These are phyloP conservation scores for Vinca major DNA, from an alignment of 305 asterid species.

Conservation along the genomic window DNA sequence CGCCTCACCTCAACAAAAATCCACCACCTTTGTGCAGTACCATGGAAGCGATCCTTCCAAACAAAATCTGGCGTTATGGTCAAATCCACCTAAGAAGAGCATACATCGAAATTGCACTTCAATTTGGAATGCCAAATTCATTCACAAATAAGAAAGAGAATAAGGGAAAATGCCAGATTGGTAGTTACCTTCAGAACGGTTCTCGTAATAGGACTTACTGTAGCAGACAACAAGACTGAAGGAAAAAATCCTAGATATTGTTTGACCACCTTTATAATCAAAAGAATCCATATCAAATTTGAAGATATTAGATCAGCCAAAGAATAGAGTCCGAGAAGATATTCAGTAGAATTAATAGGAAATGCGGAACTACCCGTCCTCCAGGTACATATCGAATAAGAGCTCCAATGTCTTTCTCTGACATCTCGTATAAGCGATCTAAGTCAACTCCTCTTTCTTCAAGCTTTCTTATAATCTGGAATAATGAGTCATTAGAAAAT, in stretches of 20 bases:
- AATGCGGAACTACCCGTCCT: slow-evolving; percentile 62
- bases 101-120: slow-evolving; percentile 9
- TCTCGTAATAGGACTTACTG: slow-evolving; percentile 97
- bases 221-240: slow-evolving; percentile 71
- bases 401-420: slow-evolving; percentile 90
- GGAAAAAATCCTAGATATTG: slow-evolving; percentile 83
- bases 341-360: slow-evolving; percentile 12
- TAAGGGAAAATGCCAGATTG: slow-evolving; percentile 19
- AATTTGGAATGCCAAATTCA: slow-evolving; percentile 2
- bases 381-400: slow-evolving; percentile 92
- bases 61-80: slow-evolving; percentile 64
- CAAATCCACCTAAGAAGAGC: slow-evolving; percentile 65
- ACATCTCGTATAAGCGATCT: slow-evolving; percentile 79
- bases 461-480: slow-evolving; percentile 86
- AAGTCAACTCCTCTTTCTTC: slow-evolving; percentile 77
- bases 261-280: slow-evolving; percentile 60
- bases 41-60: slow-evolving; percentile 98
- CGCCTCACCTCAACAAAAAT: slow-evolving; percentile 80
- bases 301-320: slow-evolving; percentile 4
- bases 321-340: slow-evolving; percentile 11
- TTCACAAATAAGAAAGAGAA: slow-evolving; percentile 1
- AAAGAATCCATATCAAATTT: slow-evolving; percentile 23
- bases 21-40: slow-evolving; percentile 95
- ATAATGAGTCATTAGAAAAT: slow-evolving; percentile 13
- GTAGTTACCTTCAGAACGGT: slow-evolving; percentile 84